Percentiles rank a stretch among this genome's conserved stretches.
These are phyloP conservation scores for Brassica juncea DNA, from an alignment of 345 rosid species.

Conservation along the genomic window DNA sequence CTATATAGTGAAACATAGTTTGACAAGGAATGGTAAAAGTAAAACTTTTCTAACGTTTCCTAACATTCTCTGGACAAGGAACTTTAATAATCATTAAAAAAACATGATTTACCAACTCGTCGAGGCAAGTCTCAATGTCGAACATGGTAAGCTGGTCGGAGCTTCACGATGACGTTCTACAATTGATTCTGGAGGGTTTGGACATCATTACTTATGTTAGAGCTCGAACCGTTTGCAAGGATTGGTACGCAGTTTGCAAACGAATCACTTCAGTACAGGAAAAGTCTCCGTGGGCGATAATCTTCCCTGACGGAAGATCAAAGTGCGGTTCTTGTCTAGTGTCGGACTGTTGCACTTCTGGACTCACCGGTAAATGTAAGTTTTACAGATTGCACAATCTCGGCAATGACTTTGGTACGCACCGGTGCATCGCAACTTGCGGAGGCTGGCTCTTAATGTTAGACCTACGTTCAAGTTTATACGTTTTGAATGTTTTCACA, in stretches of 20 bases:
- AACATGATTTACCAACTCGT: not conserved
- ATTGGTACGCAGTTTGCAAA: slow-evolving; percentile 3
- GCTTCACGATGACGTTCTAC: not conserved
- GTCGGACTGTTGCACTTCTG: not conserved
- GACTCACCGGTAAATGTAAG: not conserved
- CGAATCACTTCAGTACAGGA: not conserved
- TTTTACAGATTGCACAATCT: not conserved
- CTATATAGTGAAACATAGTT: not conserved
- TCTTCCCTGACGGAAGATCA: not conserved
- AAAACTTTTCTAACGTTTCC: not conserved
- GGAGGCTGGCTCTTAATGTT: slow-evolving; percentile 11
- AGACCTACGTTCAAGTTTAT: not conserved
- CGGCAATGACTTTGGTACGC: not conserved
- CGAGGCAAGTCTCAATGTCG: not conserved
- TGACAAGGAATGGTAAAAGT: not conserved
- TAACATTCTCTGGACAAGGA: not conserved
- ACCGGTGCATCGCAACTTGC: slow-evolving; percentile 6
- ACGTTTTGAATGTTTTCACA: slow-evolving; percentile 1
- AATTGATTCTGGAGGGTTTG: slow-evolving; percentile 4
- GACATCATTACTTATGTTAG: not conserved
- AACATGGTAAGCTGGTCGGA: not conserved
- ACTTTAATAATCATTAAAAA: not conserved
- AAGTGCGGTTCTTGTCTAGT: not conserved
- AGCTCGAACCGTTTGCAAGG: slow-evolving; percentile 3
- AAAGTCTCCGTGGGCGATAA: not conserved